Percentiles rank a stretch among this genome's conserved stretches.
Evolutionary conservation across 2,329 filamentous ascomycete genomes (phyloP).

Genomic region (Neofusicoccum umdonicola): DNA sequence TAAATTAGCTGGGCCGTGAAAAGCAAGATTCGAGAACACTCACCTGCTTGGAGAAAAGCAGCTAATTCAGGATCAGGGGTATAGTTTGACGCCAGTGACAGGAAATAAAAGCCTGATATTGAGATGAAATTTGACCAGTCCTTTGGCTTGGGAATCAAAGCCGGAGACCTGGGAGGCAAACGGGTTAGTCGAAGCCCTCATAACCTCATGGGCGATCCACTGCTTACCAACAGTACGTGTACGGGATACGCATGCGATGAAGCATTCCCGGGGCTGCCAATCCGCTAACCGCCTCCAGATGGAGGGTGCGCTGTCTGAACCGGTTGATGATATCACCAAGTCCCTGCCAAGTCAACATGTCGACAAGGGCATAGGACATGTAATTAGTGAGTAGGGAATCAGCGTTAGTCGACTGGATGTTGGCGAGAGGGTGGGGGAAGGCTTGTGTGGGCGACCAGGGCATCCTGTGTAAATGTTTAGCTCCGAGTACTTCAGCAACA

Average conservation of each 20-base stretch:
- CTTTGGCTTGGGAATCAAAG: constrained; percentile 45
- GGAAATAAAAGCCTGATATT: constrained; percentile 42
- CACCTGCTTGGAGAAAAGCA: constrained; percentile 33
- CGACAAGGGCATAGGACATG: constrained; percentile 78
- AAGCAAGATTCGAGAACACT: background rate
- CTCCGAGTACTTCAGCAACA: constrained; percentile 7
- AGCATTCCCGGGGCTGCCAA: constrained; percentile 82
- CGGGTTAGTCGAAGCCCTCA: too few relatives aligned
- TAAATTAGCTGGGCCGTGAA: background rate
- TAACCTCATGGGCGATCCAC: too few relatives aligned
- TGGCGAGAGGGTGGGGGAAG: constrained; percentile 83
- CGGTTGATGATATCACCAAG: constrained; percentile 87
- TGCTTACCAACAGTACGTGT: constrained; percentile 71
- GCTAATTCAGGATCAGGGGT: constrained; percentile 39
- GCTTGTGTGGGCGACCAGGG: constrained; percentile 83
- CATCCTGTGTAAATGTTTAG: constrained; percentile 56
- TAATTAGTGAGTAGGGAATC: constrained; percentile 78
- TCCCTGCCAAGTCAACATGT: constrained; percentile 92
- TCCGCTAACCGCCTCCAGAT: constrained; percentile 72
- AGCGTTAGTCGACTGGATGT: constrained; percentile 72
- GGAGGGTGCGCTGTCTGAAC: constrained; percentile 72
- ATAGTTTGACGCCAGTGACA: constrained; percentile 39
- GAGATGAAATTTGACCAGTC: constrained; percentile 45
- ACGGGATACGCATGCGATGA: constrained; percentile 46
- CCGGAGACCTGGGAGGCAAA: constrained; percentile 29